Percentiles rank a stretch among this genome's conserved stretches.
These are phyloP conservation scores for Akanthomyces lecanii DNA, from an alignment of 2,329 filamentous ascomycete species.

Conservation along the genomic window DNA sequence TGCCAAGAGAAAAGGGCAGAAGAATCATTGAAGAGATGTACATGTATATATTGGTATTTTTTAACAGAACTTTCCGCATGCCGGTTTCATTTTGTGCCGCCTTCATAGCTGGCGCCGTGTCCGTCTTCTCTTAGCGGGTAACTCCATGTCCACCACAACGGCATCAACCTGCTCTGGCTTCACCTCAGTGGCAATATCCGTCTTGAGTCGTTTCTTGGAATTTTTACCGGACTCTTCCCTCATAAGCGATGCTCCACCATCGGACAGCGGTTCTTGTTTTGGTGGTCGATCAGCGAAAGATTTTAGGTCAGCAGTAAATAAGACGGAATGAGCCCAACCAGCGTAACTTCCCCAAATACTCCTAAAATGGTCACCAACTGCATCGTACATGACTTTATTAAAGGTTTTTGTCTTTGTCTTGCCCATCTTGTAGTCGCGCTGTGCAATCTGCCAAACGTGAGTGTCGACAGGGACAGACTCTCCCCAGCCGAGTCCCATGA, in stretches of 20 bases:
- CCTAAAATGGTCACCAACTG: slow-evolving; percentile 85
- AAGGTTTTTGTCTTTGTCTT: slow-evolving; percentile 80
- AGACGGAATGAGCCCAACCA: slow-evolving; percentile 94
- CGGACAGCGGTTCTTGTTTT: slow-evolving; percentile 16
- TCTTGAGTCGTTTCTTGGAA: slow-evolving; percentile 23
- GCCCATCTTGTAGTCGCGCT: slow-evolving; percentile 90
- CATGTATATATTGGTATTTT: not conserved
- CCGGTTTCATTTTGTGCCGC: not conserved
- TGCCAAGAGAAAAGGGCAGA: not conserved
- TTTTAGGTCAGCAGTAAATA: slow-evolving; percentile 89
- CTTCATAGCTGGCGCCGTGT: slow-evolving; percentile 8
- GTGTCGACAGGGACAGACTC: slow-evolving; percentile 96
- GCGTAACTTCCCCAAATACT: slow-evolving; percentile 87
- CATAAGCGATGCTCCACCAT: not conserved
- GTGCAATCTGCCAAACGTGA: slow-evolving; percentile 97
- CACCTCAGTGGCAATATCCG: slow-evolving; percentile 10
- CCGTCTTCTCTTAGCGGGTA: slow-evolving; percentile 12
- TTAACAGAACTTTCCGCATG: not conserved
- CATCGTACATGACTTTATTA: slow-evolving; percentile 83
- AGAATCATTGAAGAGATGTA: not conserved
- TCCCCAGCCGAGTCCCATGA: slow-evolving; percentile 95
- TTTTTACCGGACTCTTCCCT: slow-evolving; percentile 18
- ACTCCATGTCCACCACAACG: slow-evolving; percentile 18
- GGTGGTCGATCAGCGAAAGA: slow-evolving; percentile 66
- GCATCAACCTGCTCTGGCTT: slow-evolving; percentile 4